These are phyloP conservation scores for Chondrostereum purpureum DNA, from an alignment of 1,284 basidiomycete genomes.

Conservation along the genomic window DNA sequence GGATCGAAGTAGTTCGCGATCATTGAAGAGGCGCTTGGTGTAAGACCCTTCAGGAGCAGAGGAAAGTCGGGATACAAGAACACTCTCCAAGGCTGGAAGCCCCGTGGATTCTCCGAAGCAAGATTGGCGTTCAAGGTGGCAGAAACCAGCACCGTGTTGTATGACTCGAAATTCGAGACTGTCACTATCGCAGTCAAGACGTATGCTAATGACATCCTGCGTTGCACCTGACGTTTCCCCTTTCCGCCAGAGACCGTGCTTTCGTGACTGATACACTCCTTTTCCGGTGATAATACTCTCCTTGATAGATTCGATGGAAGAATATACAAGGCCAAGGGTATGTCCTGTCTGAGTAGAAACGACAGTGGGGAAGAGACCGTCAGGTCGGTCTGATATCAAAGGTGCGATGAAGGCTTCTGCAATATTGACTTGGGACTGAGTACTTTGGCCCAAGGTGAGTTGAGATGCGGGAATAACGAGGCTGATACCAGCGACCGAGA, in stretches of 20 bases:
- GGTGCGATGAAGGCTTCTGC: slow-evolving; percentile 84
- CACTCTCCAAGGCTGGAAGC: slow-evolving; percentile 78
- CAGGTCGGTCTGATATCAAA: slow-evolving; percentile 81
- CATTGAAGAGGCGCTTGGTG: slow-evolving; percentile 84
- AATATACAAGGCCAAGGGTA: slow-evolving; percentile 93
- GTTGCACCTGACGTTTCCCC: slow-evolving; percentile 94
- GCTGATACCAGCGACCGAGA: slow-evolving; percentile 54
- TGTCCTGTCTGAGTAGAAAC: slow-evolving; percentile 74
- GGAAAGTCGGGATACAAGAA: slow-evolving; percentile 66
- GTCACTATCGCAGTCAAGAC: slow-evolving; percentile 91
- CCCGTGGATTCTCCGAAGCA: slow-evolving; percentile 84
- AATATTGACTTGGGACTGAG: slow-evolving; percentile 60
- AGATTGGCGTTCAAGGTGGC: slow-evolving; percentile 80
- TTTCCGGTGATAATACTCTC: slow-evolving; percentile 86
- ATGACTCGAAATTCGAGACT: slow-evolving; percentile 88
- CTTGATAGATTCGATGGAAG: slow-evolving; percentile 82
- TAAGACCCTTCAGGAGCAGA: slow-evolving; percentile 89
- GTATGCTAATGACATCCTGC: slow-evolving; percentile 81
- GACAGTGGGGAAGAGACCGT: slow-evolving; percentile 91
- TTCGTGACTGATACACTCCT: slow-evolving; percentile 95
- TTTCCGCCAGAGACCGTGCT: slow-evolving; percentile 95
- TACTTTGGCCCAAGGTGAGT: slow-evolving; percentile 55
- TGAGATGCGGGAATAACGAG: slow-evolving; percentile 72
- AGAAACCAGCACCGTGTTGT: slow-evolving; percentile 91
- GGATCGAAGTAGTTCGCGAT: slow-evolving; percentile 74